These are phyloP conservation scores for Amaranthus tricolor DNA, from an alignment of 179 eudicot species.

Conservation along the genomic window DNA sequence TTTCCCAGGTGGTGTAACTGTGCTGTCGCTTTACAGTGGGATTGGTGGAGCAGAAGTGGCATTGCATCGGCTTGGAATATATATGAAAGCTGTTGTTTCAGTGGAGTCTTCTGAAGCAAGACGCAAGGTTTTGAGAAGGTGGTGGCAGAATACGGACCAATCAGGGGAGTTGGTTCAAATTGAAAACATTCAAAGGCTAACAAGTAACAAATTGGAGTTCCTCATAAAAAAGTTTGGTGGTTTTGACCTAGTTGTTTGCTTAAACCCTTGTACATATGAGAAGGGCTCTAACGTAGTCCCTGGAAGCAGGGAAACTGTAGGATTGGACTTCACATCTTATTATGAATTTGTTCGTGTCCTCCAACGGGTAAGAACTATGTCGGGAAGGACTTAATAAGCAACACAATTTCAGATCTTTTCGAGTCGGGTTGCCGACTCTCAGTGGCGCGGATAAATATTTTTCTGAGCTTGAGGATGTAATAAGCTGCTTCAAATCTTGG, in stretches of 20 bases:
- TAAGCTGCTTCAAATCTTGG: neutral
- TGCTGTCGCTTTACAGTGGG: conserved; percentile 73
- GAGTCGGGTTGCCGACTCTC: neutral
- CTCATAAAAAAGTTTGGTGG: conserved; percentile 55
- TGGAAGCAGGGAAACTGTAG: conserved; percentile 34
- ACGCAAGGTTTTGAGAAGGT: conserved; percentile 54
- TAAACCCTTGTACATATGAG: conserved; percentile 52
- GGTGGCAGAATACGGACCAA: conserved; percentile 78
- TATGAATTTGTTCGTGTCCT: conserved; percentile 81
- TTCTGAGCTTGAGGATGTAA: conserved; percentile 10
- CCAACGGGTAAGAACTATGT: conserved; percentile 61
- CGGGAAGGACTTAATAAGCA: conserved; percentile 27
- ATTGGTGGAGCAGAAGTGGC: conserved; percentile 87
- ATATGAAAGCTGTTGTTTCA: conserved; percentile 71
- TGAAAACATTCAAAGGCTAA: conserved; percentile 60
- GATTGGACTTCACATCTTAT: conserved; percentile 66
- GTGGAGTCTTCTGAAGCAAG: conserved; percentile 67
- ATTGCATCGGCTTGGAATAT: conserved; percentile 70
- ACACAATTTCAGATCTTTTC: neutral
- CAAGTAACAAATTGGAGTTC: conserved; percentile 57
- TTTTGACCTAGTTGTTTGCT: conserved; percentile 73
- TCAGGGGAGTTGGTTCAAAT: conserved; percentile 75
- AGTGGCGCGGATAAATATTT: neutral
- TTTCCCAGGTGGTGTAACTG: conserved; percentile 58
- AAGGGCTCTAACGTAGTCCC: conserved; percentile 27